Evolutionary conservation across 2,329 filamentous ascomycete species (phyloP).

Genomic region (Calycina marina): DNA sequence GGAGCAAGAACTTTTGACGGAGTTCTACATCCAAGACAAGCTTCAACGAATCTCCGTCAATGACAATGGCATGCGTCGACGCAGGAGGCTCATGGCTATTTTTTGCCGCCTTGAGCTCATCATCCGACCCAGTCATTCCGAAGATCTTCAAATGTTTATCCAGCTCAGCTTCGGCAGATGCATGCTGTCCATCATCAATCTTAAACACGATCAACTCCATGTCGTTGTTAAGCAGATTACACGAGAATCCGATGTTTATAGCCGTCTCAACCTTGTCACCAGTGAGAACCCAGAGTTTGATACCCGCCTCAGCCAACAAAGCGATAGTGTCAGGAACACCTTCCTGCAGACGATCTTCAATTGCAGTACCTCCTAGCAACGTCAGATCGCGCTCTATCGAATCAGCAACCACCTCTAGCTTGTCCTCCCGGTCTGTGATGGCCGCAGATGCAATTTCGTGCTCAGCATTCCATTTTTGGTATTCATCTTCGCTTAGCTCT

Average conservation of each 20-base stretch:
- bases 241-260: slow-evolving; percentile 99
- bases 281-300: slow-evolving; percentile 96
- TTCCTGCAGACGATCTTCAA: slow-evolving; percentile 92
- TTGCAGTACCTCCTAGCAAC: slow-evolving; percentile 84
- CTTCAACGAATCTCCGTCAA: slow-evolving; percentile 87
- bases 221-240: slow-evolving; percentile 90
- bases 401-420: slow-evolving; percentile 79
- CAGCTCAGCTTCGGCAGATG: slow-evolving; percentile 53
- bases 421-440: slow-evolving; percentile 78
- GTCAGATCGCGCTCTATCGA: slow-evolving; percentile 80
- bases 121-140: slow-evolving; percentile 67
- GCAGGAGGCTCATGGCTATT: slow-evolving; percentile 75
- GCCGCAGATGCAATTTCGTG: slow-evolving; percentile 79
- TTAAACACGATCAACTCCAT: slow-evolving; percentile 94
- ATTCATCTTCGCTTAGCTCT: slow-evolving; percentile 69
- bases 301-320: slow-evolving; percentile 79
- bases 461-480: slow-evolving; percentile 68
- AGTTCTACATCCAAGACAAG: slow-evolving; percentile 70
- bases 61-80: slow-evolving; percentile 81
- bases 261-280: slow-evolving; percentile 98
- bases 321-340: slow-evolving; percentile 93
- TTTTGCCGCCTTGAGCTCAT: slow-evolving; percentile 66
- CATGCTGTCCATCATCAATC: slow-evolving; percentile 55
- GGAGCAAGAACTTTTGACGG: slow-evolving; percentile 81
- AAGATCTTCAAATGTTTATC: slow-evolving; percentile 62